Conservation (phyloP, 257 asterid genomes). For the Nicotiana benthamiana region DNA sequence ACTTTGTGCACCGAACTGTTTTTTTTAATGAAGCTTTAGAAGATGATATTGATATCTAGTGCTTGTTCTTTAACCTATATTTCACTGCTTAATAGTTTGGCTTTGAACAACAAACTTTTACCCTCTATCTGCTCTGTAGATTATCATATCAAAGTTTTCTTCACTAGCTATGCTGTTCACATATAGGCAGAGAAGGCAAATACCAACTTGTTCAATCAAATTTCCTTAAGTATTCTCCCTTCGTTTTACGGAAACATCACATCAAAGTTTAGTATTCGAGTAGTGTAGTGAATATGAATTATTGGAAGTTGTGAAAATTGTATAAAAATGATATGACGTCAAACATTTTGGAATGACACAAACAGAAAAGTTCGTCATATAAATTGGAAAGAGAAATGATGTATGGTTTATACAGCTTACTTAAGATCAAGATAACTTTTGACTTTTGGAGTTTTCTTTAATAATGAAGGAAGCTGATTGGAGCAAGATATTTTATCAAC, state of each 20-base stretch:
- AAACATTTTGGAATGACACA: neutral
- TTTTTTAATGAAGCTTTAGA: too few species aligned
- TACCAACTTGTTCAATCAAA: neutral
- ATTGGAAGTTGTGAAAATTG: neutral
- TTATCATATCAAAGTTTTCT: neutral
- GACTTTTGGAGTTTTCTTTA: neutral
- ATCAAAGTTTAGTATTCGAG: too few species aligned
- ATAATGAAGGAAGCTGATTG: conserved; percentile 68
- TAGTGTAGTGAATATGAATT: neutral
- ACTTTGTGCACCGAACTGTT: too few species aligned
- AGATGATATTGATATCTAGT: too few species aligned
- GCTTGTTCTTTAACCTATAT: too few species aligned
- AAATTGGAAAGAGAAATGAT: neutral
- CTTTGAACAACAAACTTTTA: too few species aligned
- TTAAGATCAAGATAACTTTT: neutral
- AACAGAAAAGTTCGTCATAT: neutral
- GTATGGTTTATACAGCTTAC: neutral
- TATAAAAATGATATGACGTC: neutral
- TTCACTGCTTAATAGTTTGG: too few species aligned
- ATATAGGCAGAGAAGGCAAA: neutral
- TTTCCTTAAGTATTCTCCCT: neutral
- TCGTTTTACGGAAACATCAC: too few species aligned
- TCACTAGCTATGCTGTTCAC: neutral
- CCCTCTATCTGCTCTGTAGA: neutral
- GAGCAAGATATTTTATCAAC: conserved; percentile 83